These are phyloP conservation scores for Neolentinus lepideus DNA, from an alignment of 1,284 basidiomycete genomes.

Conservation along the genomic window DNA sequence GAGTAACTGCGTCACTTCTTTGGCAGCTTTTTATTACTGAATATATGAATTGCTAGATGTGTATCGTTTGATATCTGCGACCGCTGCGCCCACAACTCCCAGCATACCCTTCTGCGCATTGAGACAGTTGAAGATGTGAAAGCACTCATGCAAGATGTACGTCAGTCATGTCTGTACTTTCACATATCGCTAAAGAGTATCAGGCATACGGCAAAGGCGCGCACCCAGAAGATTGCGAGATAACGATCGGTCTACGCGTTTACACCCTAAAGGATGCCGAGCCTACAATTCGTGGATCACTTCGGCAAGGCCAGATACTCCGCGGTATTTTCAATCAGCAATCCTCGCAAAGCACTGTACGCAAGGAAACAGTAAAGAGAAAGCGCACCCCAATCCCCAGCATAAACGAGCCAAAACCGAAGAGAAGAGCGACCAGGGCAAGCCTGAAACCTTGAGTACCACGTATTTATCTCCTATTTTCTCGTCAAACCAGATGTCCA, in stretches of 20 bases:
- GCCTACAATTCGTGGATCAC: background rate
- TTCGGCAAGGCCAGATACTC: background rate
- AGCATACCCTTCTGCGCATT: background rate
- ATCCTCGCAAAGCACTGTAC: background rate
- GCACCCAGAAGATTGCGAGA: background rate
- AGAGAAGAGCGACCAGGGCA: too few relatives aligned
- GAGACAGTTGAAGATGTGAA: background rate
- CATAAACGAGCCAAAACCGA: too few relatives aligned
- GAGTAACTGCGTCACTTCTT: background rate
- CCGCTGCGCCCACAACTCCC: background rate
- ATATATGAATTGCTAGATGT: background rate
- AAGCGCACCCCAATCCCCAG: too few relatives aligned
- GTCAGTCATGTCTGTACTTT: background rate
- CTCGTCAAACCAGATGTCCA: too few relatives aligned
- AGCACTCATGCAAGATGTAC: background rate
- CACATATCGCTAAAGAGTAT: background rate
- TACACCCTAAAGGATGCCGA: background rate
- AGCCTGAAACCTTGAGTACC: too few relatives aligned
- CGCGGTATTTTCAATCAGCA: background rate
- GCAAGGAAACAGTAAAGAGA: background rate
- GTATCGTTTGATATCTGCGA: background rate
- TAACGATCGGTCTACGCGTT: conserved; percentile 1
- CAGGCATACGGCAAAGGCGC: background rate
- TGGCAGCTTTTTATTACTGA: background rate
- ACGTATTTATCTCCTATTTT: too few relatives aligned